Conservation (phyloP, 2,329 filamentous ascomycete genomes). For the Fusarium incarnatum region DNA sequence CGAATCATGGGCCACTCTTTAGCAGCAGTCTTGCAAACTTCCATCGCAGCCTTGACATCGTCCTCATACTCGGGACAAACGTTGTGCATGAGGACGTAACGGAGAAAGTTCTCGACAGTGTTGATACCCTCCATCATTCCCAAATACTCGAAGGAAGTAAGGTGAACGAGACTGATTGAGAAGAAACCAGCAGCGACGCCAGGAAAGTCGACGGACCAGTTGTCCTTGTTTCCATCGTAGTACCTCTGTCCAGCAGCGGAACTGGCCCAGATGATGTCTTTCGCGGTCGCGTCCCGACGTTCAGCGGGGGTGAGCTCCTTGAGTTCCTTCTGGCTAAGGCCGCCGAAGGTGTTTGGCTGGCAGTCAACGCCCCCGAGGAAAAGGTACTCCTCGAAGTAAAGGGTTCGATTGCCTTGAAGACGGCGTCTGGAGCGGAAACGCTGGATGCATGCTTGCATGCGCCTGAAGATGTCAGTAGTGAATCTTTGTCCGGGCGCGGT, state of each 20-base stretch:
- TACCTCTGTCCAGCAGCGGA: conserved; percentile 58
- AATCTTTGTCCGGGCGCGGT: background rate
- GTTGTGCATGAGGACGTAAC: conserved; percentile 85
- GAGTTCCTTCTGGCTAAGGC: conserved; percentile 68
- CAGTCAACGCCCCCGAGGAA: conserved; percentile 83
- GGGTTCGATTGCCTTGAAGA: conserved; percentile 70
- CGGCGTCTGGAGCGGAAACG: conserved; percentile 83
- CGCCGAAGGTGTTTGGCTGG: conserved; percentile 66
- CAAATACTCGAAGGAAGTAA: conserved; percentile 66
- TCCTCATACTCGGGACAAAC: conserved; percentile 84
- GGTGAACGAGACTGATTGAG: conserved; percentile 67
- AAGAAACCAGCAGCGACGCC: conserved; percentile 82
- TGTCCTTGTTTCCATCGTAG: conserved; percentile 63
- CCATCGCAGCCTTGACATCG: conserved; percentile 74
- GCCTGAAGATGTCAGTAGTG: conserved; percentile 59
- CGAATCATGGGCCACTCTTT: conserved; percentile 73
- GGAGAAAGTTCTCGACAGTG: conserved; percentile 86
- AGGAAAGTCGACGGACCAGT: conserved; percentile 85
- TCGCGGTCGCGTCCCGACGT: conserved; percentile 72
- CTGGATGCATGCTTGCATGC: conserved; percentile 87
- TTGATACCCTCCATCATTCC: conserved; percentile 69
- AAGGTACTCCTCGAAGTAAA: conserved; percentile 83
- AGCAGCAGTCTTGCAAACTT: conserved; percentile 74
- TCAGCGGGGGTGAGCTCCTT: conserved; percentile 68
- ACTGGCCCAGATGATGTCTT: conserved; percentile 65